These are phyloP conservation scores for Solanum gandarillasii DNA, from an alignment of 257 asterid genomes.

Conservation along the genomic window DNA sequence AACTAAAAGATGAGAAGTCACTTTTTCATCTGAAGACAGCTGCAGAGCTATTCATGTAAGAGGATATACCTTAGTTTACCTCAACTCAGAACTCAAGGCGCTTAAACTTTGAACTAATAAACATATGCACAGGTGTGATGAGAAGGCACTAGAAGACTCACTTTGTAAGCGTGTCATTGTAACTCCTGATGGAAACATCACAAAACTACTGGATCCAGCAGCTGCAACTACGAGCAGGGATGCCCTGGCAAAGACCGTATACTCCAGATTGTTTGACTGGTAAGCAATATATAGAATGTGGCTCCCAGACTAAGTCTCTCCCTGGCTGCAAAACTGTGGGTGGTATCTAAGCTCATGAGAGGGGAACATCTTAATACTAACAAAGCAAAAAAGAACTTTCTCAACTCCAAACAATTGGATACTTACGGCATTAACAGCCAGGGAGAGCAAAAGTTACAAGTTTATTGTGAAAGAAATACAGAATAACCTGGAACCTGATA, in stretches of 20 bases:
- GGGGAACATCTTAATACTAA: not conserved
- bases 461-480: not conserved
- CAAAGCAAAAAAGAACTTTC: not conserved
- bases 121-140: conserved; percentile 48
- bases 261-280: conserved; percentile 97
- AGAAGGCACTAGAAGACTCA: conserved; percentile 69
- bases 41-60: conserved; percentile 83
- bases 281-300: conserved; percentile 12
- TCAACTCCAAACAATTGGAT: not conserved
- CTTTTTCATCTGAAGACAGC: conserved; percentile 67
- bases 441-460: not conserved
- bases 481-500: not conserved
- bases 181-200: conserved; percentile 92
- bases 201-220: conserved; percentile 79
- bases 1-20: conserved; percentile 63
- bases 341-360: not conserved
- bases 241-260: conserved; percentile 84
- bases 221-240: conserved; percentile 92
- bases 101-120: not conserved
- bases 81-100: not conserved
- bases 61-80: not conserved
- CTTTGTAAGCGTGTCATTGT: conserved; percentile 89
- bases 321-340: not conserved
- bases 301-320: not conserved
- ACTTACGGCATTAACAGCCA: not conserved